Conservation (phyloP, 306 rosid species). For the Vachellia collinsii region DNA sequence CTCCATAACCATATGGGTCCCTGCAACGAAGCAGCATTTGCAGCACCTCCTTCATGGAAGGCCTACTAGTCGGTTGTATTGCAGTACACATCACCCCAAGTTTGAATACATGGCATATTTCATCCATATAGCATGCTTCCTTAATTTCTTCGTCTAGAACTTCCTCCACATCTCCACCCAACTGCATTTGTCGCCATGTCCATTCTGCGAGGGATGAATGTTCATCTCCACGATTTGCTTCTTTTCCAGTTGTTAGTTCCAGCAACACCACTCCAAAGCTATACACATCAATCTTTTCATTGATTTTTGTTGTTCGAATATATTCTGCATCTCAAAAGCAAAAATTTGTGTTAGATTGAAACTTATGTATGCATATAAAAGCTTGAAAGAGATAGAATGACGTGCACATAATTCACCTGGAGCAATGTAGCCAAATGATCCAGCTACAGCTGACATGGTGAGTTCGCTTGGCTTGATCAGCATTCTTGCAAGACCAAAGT, state of each 20-base stretch:
- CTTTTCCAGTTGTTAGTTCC: slow-evolving; percentile 59
- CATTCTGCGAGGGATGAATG: slow-evolving; percentile 57
- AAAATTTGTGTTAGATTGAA: not conserved
- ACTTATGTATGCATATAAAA: not conserved
- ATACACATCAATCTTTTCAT: slow-evolving; percentile 64
- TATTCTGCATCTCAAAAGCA: slow-evolving; percentile 44
- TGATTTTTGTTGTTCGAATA: slow-evolving; percentile 51
- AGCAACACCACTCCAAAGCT: slow-evolving; percentile 67
- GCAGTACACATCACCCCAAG: slow-evolving; percentile 70
- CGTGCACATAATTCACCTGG: slow-evolving; percentile 60
- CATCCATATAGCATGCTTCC: slow-evolving; percentile 37
- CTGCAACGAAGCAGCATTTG: slow-evolving; percentile 34
- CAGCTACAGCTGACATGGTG: slow-evolving; percentile 77
- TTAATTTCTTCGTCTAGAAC: slow-evolving; percentile 53
- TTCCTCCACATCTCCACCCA: slow-evolving; percentile 38
- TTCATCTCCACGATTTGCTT: slow-evolving; percentile 52
- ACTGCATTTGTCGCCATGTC: slow-evolving; percentile 49
- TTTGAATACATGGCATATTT: slow-evolving; percentile 44
- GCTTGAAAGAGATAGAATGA: not conserved
- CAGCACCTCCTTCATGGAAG: slow-evolving; percentile 71
- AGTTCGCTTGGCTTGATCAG: slow-evolving; percentile 72
- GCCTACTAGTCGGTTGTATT: slow-evolving; percentile 54
- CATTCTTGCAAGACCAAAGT: slow-evolving; percentile 84
- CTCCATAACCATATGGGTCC: not conserved
- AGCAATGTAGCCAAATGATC: slow-evolving; percentile 95